A percentile compares a stretch with the other conserved stretches of the same genome.
phyloP scores from a whole-genome alignment of 202 grass and related monocot species.

The Elaeis oleifera region DNA sequence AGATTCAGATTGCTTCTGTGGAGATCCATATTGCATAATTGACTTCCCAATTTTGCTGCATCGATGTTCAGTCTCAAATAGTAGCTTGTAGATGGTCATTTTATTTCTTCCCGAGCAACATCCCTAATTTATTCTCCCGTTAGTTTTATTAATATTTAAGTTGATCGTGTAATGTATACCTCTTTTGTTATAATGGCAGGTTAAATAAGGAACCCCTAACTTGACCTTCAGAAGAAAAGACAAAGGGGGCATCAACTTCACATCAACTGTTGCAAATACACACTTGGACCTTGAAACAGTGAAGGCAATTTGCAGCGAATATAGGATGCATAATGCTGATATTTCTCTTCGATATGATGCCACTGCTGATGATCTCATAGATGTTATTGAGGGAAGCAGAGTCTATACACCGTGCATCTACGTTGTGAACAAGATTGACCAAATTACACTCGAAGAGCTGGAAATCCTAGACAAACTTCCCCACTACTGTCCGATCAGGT shows the following conservation, averaged over 20 bases:
- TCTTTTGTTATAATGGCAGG: conserved; percentile 34
- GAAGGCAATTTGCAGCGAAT: conserved; percentile 90
- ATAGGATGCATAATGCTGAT: conserved; percentile 95
- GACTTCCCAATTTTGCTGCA: too few species aligned
- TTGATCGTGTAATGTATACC: background rate
- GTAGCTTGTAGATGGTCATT: too few species aligned
- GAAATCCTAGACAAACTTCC: conserved; percentile 97
- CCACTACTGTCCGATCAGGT: conserved; percentile 96
- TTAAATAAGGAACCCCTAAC: conserved; percentile 97
- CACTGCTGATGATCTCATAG: conserved; percentile 93
- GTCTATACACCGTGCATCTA: conserved; percentile 98
- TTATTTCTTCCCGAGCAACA: background rate
- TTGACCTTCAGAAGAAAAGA: conserved; percentile 84
- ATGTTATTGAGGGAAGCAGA: conserved; percentile 92
- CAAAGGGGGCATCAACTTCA: conserved; percentile 93
- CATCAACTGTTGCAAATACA: conserved; percentile 80
- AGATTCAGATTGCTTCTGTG: too few species aligned
- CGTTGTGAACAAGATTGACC: conserved; percentile 91
- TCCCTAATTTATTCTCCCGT: too few species aligned
- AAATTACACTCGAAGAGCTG: conserved; percentile 94
- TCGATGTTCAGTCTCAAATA: too few species aligned
- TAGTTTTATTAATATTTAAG: too few species aligned
- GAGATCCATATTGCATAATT: too few species aligned
- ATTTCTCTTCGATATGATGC: conserved; percentile 79
- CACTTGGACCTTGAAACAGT: conserved; percentile 86